Evolutionary conservation across 768 basidiomycete genomes (phyloP).

Genomic region (Botryobasidium botryosum): DNA sequence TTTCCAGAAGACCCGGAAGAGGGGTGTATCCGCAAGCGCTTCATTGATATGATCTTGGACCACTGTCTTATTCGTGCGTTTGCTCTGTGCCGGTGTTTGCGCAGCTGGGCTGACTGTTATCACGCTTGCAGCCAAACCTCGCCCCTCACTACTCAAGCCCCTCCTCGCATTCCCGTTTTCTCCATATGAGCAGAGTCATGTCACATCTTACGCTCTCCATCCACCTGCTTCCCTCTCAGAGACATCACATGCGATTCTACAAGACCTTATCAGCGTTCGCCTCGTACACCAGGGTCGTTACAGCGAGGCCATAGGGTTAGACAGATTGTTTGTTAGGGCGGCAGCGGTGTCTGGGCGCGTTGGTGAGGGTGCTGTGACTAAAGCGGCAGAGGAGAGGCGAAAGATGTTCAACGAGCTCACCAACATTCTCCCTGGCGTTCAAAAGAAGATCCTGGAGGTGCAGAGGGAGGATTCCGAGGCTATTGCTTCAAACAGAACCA

Average conservation of each 20-base stretch:
- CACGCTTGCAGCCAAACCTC: conserved; percentile 34
- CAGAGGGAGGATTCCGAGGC: conserved; percentile 29
- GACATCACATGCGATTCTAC: conserved; percentile 38
- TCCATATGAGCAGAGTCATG: conserved; percentile 38
- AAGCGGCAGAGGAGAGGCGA: conserved; percentile 13
- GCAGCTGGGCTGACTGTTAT: not conserved
- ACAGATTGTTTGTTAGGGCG: conserved; percentile 36
- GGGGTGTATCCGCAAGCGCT: not conserved
- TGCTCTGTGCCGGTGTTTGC: not conserved
- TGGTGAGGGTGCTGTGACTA: conserved; percentile 1
- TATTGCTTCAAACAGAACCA: not conserved
- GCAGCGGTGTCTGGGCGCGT: conserved; percentile 28
- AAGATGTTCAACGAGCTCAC: conserved; percentile 58
- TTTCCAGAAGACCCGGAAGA: conserved; percentile 39
- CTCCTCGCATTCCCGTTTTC: conserved; percentile 52
- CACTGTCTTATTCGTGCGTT: conserved; percentile 7
- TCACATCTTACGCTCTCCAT: conserved; percentile 41
- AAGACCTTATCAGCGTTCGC: conserved; percentile 65
- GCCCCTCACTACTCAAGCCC: conserved; percentile 37
- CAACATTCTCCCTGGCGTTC: conserved; percentile 39
- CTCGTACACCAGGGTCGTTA: conserved; percentile 57
- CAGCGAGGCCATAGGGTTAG: conserved; percentile 56
- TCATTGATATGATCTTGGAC: conserved; percentile 6
- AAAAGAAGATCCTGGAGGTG: conserved; percentile 43
- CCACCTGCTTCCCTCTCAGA: conserved; percentile 33